Evolutionary conservation across 768 basidiomycete genomes (phyloP).

Genomic region (Amanita rubescens): DNA sequence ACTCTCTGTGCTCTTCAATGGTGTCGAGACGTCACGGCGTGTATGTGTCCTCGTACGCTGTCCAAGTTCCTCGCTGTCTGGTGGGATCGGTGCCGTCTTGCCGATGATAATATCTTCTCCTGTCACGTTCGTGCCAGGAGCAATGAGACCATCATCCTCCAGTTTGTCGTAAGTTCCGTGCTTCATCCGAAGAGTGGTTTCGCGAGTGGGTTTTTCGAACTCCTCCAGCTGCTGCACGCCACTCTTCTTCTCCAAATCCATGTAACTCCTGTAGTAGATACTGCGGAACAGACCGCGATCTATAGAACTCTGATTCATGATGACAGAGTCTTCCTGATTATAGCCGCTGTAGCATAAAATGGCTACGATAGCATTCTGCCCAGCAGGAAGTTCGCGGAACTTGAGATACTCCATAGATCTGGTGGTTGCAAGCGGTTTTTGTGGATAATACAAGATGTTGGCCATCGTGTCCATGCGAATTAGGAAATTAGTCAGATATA

Average conservation of each 20-base stretch:
- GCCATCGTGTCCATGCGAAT: slow-evolving; percentile 99
- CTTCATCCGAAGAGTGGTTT: slow-evolving; percentile 93
- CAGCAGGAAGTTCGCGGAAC: slow-evolving; percentile 96
- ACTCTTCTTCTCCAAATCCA: slow-evolving; percentile 96
- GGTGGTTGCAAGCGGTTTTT: slow-evolving; percentile 97
- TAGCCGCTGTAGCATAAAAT: slow-evolving; percentile 99
- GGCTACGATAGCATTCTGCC: slow-evolving; percentile 98
- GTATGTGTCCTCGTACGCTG: slow-evolving; percentile 92
- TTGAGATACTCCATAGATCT: slow-evolving; percentile 99
- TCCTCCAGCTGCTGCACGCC: slow-evolving; percentile 90
- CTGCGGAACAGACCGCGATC: slow-evolving; percentile 98
- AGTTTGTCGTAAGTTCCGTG: slow-evolving; percentile 98
- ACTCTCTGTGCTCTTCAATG: slow-evolving; percentile 95
- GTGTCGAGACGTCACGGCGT: slow-evolving; percentile 93
- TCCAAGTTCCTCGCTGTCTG: slow-evolving; percentile 95
- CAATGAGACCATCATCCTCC: slow-evolving; percentile 93
- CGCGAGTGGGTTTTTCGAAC: slow-evolving; percentile 93
- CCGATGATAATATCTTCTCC: slow-evolving; percentile 99
- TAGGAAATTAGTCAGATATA: slow-evolving; percentile 96
- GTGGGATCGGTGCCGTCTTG: slow-evolving; percentile 95
- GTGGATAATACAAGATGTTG: slow-evolving; percentile 98
- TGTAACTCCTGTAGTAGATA: slow-evolving; percentile 97
- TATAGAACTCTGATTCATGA: slow-evolving; percentile 99
- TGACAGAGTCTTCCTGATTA: slow-evolving; percentile 99
- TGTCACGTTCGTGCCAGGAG: slow-evolving; percentile 87